Conservation (phyloP, 805 yeast species). For the Alloascoidea africana region DNA sequence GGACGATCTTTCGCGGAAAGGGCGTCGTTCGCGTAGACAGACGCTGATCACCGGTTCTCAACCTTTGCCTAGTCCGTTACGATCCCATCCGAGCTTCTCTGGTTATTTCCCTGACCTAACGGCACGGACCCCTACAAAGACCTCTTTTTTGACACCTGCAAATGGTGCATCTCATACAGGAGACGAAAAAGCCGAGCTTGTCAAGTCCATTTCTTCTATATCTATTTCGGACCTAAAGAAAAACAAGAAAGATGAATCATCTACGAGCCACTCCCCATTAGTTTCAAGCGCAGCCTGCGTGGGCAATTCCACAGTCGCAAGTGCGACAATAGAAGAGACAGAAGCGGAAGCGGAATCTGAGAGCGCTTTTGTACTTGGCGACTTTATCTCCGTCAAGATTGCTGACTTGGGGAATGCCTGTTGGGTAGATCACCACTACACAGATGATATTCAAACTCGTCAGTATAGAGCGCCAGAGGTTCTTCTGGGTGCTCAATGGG, state of each 20-base stretch:
- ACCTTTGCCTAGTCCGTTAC: conserved; percentile 79
- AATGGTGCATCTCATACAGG: neutral
- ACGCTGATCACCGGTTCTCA: conserved; percentile 82
- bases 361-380: conserved; percentile 12
- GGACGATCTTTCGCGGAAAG: too few species aligned
- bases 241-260: neutral
- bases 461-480: conserved; percentile 91
- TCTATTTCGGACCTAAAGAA: too few species aligned
- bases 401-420: conserved; percentile 94
- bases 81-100: conserved; percentile 23
- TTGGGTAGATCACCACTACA: conserved; percentile 65
- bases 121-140: conserved; percentile 4
- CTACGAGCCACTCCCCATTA: too few species aligned
- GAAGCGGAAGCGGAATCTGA: neutral
- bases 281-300: too few species aligned
- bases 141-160: neutral
- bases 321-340: neutral
- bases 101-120: conserved; percentile 12
- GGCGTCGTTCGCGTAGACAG: conserved; percentile 46
- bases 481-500: conserved; percentile 74
- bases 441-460: conserved; percentile 82
- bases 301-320: too few species aligned
- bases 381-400: conserved; percentile 60
- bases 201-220: neutral
- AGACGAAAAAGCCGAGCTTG: neutral